Base-by-base conservation (phyloP, 1,284 basidiomycete genomes). In the Leccinum pachyderme region DNA sequence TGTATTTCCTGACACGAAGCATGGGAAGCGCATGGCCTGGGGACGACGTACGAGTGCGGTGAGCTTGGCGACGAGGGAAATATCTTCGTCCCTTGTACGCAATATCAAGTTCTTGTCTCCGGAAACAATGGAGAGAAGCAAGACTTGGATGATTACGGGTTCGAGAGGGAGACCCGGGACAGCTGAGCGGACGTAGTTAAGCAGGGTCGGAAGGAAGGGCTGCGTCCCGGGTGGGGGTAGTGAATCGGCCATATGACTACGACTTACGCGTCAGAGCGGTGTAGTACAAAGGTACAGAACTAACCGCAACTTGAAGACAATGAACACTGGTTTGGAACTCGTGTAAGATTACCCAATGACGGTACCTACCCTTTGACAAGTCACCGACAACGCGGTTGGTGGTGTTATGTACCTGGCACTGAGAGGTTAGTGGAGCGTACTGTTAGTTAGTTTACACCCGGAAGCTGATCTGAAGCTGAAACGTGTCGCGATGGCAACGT, bases 51-150 rank as follows among this genome's bases (percentile, higher is more conserved):
- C 87, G 71, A 81, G 76, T 52, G 75, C 71, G 25, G 77, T 74
- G 41, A 87, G 73, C 63, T 78, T 82, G 24, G 77, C 73, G 41
- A 86, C 79, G n/a, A 81, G 64, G 28, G 73, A 59, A 32, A 87
- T 69, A 58, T 89, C 86, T 52, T 87, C 82, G 55, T 83, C 81
- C 9, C 75, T 73, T 1, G 84, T 80, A 50, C 83, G 77, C 11
- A 89, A 68, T 54, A 89, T 75, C 24, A 89, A 68, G 65, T 87
- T 77, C 59, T 79, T 84, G 62, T 81, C 73, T 3, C 80, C 81
- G 3, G 85, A 76, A 41, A 86, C 71, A 47, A 89, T 73, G 62
- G 80, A 86, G 4, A 87, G 77, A 15, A 89, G 76, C 22, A 90
- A 70, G 27, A 86, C 81, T 61, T 87, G 86, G 6, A 89, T 68